Evolutionary conservation across 257 asterid genomes (phyloP).

Genomic region (Penstemon barbatus): DNA sequence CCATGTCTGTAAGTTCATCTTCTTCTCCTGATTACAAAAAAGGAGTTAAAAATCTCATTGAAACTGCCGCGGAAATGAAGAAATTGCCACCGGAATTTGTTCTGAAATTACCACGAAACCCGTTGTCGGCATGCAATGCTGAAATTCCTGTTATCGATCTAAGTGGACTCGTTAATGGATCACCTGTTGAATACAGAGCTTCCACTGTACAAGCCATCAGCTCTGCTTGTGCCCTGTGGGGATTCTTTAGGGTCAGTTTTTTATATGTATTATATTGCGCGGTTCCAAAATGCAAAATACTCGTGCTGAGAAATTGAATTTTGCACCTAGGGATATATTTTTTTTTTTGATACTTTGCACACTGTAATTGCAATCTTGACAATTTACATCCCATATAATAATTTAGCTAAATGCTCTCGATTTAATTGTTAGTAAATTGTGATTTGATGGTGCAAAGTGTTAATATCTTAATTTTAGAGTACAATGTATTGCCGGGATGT

Average conservation of each 20-base stretch:
- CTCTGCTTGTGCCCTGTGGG: conserved; percentile 52
- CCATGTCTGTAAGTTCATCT: too few relatives aligned
- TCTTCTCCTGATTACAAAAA: conserved; percentile 24
- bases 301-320: too few relatives aligned
- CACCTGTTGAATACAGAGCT: conserved; percentile 21
- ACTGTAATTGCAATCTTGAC: too few relatives aligned
- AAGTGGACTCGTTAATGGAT: conserved; percentile 30
- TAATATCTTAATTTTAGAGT: too few relatives aligned
- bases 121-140: conserved; percentile 22
- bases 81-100: conserved; percentile 41
- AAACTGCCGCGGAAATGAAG: conserved; percentile 31
- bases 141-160: conserved; percentile 50
- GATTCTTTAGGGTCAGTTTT: conserved; percentile 49
- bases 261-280: neutral
- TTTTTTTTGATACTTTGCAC: too few relatives aligned
- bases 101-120: conserved; percentile 32
- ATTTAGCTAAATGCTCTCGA: too few relatives aligned
- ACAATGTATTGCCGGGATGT: too few relatives aligned
- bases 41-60: conserved; percentile 48
- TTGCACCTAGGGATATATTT: too few relatives aligned
- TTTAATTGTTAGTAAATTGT: too few relatives aligned
- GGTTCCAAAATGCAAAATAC: too few relatives aligned
- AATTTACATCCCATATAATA: too few relatives aligned
- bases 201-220: conserved; percentile 37
- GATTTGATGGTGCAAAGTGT: too few relatives aligned